Percentiles rank a stretch among this genome's conserved stretches.
Conservation (phyloP, 768 basidiomycete genomes). For the Omphalotus guepiniiformis region DNA sequence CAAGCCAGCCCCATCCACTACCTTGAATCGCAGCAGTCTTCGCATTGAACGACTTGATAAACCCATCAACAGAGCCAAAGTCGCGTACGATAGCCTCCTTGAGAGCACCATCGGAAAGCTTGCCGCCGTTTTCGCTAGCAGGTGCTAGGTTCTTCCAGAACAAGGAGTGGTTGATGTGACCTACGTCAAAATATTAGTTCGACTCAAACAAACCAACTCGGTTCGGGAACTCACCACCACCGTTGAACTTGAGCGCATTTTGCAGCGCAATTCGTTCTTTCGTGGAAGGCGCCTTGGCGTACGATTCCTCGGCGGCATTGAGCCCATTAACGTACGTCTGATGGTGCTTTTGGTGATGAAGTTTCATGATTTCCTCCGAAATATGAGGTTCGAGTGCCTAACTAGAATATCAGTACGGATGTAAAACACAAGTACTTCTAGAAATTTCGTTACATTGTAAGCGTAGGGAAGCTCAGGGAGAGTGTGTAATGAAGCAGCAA, state of each 20-base stretch:
- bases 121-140: constrained; percentile 53
- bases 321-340: constrained; percentile 93
- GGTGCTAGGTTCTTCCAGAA: constrained; percentile 99
- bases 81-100: constrained; percentile 72
- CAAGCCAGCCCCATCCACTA: constrained; percentile 98
- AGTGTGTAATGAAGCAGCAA: constrained; percentile 54
- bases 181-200: constrained; percentile 27
- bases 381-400: constrained; percentile 92
- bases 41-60: constrained; percentile 86
- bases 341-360: constrained; percentile 91
- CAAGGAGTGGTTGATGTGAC: constrained; percentile 91
- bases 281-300: constrained; percentile 57
- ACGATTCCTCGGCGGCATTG: constrained; percentile 89
- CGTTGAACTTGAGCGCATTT: constrained; percentile 93
- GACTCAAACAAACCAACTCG: too few relatives aligned
- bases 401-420: not conserved
- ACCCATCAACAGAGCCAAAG: constrained; percentile 83
- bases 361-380: constrained; percentile 86
- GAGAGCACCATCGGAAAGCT: constrained; percentile 60
- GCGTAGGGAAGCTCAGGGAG: constrained; percentile 77
- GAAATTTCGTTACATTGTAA: constrained; percentile 56
- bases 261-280: constrained; percentile 83
- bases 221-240: constrained; percentile 59
- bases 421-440: constrained; percentile 8
- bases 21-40: constrained; percentile 92